Evolutionary conservation across 2,329 filamentous ascomycete genomes (phyloP).

Genomic region (Penicillium corylophilum): DNA sequence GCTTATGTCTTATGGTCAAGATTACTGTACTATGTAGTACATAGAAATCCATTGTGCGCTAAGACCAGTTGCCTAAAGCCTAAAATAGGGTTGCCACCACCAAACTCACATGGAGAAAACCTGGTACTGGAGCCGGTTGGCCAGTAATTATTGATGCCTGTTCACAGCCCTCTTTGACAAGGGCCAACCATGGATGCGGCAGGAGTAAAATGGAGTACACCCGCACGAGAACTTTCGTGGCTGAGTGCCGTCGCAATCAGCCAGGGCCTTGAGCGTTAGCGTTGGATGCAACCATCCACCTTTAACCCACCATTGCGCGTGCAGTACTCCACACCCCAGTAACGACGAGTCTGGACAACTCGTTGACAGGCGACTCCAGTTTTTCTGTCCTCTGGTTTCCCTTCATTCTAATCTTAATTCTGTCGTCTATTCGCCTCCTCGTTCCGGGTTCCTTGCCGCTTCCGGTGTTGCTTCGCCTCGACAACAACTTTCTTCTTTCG

Average conservation of each 20-base stretch:
- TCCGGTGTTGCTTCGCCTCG: constrained; percentile 2
- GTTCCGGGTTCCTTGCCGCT: constrained; percentile 4
- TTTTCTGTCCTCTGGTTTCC: not conserved
- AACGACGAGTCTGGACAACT: not conserved
- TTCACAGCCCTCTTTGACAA: not conserved
- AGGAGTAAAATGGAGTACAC: not conserved
- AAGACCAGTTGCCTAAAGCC: not conserved
- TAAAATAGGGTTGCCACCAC: not conserved
- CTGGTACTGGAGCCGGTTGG: not conserved
- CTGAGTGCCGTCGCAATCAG: not conserved
- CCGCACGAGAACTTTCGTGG: not conserved
- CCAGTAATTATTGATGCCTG: not conserved
- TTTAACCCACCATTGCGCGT: not conserved
- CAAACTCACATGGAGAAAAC: not conserved
- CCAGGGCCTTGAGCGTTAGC: not conserved
- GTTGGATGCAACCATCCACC: not conserved
- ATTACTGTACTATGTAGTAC: not conserved
- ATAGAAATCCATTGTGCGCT: not conserved
- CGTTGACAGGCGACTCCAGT: not conserved
- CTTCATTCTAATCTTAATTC: not conserved
- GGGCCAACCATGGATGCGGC: not conserved
- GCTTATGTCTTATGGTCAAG: not conserved
- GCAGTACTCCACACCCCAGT: not conserved
- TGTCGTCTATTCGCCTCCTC: not conserved
- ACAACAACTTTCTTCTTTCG: not conserved